Conservation (phyloP, 345 rosid genomes). For the Erucastrum elatum region DNA sequence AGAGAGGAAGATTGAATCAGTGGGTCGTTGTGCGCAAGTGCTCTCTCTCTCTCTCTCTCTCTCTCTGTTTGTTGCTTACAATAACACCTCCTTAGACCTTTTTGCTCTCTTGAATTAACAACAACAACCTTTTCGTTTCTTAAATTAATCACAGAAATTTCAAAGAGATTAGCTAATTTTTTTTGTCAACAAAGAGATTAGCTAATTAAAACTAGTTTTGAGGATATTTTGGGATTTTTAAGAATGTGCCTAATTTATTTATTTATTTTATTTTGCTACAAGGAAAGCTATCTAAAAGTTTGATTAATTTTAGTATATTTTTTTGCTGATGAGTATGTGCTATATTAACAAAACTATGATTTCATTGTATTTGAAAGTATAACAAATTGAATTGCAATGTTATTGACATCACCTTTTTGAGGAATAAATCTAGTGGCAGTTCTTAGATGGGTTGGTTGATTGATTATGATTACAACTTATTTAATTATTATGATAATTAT, state of each 20-base stretch:
- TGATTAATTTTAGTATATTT: not conserved
- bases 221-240: not conserved
- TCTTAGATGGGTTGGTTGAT: not conserved
- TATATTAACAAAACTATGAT: not conserved
- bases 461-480: not conserved
- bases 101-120: slow-evolving; percentile 48
- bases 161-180: not conserved
- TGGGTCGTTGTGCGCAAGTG: slow-evolving; percentile 15
- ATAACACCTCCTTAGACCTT: not conserved
- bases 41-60: not conserved
- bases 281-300: not conserved
- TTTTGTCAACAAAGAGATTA: not conserved
- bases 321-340: not conserved
- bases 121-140: slow-evolving; percentile 22
- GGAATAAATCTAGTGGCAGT: not conserved
- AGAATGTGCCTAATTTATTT: not conserved
- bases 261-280: not conserved
- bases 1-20: slow-evolving; percentile 25
- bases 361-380: not conserved
- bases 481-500: not conserved
- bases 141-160: not conserved
- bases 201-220: too few relatives aligned
- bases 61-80: slow-evolving; percentile 13
- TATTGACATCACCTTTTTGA: not conserved
- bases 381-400: not conserved